Percentiles rank a stretch among this genome's conserved stretches.
Evolutionary conservation across 2,329 filamentous ascomycete genomes (phyloP).

Genomic region (Bertia moriformis): DNA sequence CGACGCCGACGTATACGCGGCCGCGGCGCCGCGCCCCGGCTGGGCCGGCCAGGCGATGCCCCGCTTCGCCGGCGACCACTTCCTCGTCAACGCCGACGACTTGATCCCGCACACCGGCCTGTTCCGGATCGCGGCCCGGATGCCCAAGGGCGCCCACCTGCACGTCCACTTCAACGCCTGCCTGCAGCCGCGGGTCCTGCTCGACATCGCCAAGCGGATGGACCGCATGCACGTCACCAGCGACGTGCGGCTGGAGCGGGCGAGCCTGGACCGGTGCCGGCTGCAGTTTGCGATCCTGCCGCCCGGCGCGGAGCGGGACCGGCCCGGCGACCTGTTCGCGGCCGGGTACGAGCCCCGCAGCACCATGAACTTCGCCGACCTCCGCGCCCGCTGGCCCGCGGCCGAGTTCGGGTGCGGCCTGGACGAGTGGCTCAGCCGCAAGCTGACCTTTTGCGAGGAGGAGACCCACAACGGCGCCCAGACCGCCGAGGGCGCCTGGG

Average conservation of each 20-base stretch:
- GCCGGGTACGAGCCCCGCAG: slow-evolving; percentile 25
- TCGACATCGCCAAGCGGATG: slow-evolving; percentile 38
- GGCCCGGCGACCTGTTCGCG: slow-evolving; percentile 30
- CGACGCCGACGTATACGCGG: slow-evolving; percentile 17
- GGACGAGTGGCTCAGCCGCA: slow-evolving; percentile 40
- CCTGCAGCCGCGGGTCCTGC: slow-evolving; percentile 41
- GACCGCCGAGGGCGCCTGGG: slow-evolving; percentile 30
- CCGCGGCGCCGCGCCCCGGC: slow-evolving; percentile 15
- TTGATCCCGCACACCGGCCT: slow-evolving; percentile 40
- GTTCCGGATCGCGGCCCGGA: slow-evolving; percentile 34
- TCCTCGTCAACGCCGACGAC: slow-evolving; percentile 36
- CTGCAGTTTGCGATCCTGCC: slow-evolving; percentile 43
- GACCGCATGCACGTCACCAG: slow-evolving; percentile 58
- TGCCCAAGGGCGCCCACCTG: slow-evolving; percentile 61
- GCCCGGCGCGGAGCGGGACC: slow-evolving; percentile 7
- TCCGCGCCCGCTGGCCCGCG: slow-evolving; percentile 24
- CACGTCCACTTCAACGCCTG: slow-evolving; percentile 73
- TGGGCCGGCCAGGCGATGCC: slow-evolving; percentile 26
- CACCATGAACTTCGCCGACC: slow-evolving; percentile 26
- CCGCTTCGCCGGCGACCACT: slow-evolving; percentile 37
- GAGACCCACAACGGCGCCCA: slow-evolving; percentile 39
- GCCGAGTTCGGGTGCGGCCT: slow-evolving; percentile 12
- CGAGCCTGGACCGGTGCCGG: slow-evolving; percentile 36
- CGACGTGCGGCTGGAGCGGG: slow-evolving; percentile 27
- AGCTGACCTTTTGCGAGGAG: slow-evolving; percentile 45